Evolutionary conservation across 2,329 filamentous ascomycete genomes (phyloP), one percentile per base, ranked within the genome.

Genomic region (Cladosporium colombiae): DNA sequence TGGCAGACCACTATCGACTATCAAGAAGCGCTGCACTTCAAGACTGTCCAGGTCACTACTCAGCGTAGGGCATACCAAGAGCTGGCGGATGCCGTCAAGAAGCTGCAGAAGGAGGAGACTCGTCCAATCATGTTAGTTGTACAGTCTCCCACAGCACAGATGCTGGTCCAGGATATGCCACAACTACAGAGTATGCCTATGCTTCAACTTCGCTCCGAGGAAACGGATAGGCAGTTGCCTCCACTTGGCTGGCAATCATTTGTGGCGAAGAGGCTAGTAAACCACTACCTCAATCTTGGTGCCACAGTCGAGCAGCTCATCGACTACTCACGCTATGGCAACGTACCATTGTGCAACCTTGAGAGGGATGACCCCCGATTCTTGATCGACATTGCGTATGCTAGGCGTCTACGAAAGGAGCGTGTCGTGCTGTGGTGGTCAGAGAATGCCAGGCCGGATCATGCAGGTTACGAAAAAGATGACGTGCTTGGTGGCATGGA

Each of bases 341-440:
- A 98, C 76, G 88, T 99, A 5, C 95, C 95, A 1, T 83, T 99
- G 8, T 98, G 95, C 79, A 99, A 99, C 73, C 81, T 99, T 35
- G 95, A 98, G 77, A 89, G 89, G 52, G 95, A 98, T 70, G 95
- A 99, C 73, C 94, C 95, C 31, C 88, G 92, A 3, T 98, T 95
- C 80, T 81, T 99, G 64, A 99, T 99, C 71, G 95, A 99, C 75
- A 88, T 99, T 64, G 91, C 94, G 0, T 99, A 98, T 76, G 95
- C 95, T 0, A 85, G 96, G 65, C 87, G 93, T 21, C 81, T 99
- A 61, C 92, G 97, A 74, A 90, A 91, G 70, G 97, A 94, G 74
- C 93, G 93, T 65, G 92, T 99, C 1, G 91, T 99, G 6, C 82
- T 99, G 7, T 99, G 95, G 95, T 99, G 95, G 95, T 98, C 94